Base-by-base conservation (phyloP, 2,329 filamentous ascomycete genomes). In the Alternaria sp. region DNA sequence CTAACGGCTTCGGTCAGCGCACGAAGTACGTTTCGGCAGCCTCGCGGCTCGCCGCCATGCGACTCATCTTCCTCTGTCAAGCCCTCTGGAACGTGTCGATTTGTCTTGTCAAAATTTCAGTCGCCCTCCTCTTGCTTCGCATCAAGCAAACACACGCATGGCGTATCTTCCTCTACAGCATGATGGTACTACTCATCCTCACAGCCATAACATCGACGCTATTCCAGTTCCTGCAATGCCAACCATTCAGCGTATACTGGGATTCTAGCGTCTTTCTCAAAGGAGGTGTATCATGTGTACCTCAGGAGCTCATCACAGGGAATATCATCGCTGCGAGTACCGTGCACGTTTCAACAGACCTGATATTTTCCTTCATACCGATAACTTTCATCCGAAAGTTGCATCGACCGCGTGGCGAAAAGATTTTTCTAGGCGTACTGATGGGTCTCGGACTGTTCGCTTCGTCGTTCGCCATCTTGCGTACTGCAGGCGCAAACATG, bases 1-100 rank as follows among this genome's bases (percentile, higher is more conserved):
- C 60, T 40, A 34, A 69, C 54, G 72, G 72, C 40, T 66, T 73
- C 16, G 71, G 72, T n/a, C 66, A 63, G n/a, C 69, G 49, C 36
- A 49, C 65, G 7, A 52, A 44, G 45, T 72, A 72, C 50, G 69
- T 74, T 16, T 32, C 64, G 18, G 57, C 65, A 41, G n/a, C 54
- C 8, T 36, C 52, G 12, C 70, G 70, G 22, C 41, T 54, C 5
- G 32, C 46, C 11, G 62, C 69, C 46, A 60, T 72, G 27, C 61
- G 60, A 49, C 65, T 73, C 30, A 53, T 73, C 62, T 74, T 74
- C 63, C 62, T 68, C 25, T 59, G 57, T 40, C 72, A 74, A 62
- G 56, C 71, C 5, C 30, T 74, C 41, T 74, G 71, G 71, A 70
- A 70, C 57, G 74, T 67, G 57, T 62, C 66, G n/a, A 65, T 73